A percentile compares a stretch with the other conserved stretches of the same genome.
Evolutionary conservation across 2,329 filamentous ascomycete genomes (phyloP).

Genomic region (Stagonosporopsis rhizophila): DNA sequence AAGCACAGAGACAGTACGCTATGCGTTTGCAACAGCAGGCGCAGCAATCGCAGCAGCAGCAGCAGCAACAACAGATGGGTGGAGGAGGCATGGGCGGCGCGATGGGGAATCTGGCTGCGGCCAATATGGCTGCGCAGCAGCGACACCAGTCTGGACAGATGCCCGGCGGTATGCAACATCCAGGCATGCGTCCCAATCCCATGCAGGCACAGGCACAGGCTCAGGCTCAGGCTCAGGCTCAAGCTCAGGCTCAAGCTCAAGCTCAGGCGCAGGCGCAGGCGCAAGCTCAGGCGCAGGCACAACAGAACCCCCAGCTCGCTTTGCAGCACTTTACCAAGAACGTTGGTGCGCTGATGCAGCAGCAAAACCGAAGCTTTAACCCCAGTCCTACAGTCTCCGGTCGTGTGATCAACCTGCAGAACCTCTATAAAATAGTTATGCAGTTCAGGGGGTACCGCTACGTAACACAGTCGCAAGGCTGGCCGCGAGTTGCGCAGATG

Average conservation of each 20-base stretch:
- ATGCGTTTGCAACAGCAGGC: conserved; percentile 74
- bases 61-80: conserved; percentile 61
- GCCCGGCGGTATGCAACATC: conserved; percentile 43
- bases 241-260: conserved; percentile 29
- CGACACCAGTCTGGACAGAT: conserved; percentile 50
- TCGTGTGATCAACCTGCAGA: conserved; percentile 74
- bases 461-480: conserved; percentile 73
- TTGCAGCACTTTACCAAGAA: conserved; percentile 67
- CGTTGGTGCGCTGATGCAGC: conserved; percentile 77
- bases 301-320: conserved; percentile 31
- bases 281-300: conserved; percentile 25
- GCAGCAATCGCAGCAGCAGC: conserved; percentile 62
- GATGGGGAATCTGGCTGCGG: conserved; percentile 50
- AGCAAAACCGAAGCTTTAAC: conserved; percentile 76
- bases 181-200: conserved; percentile 43
- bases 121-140: conserved; percentile 49
- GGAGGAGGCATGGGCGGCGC: conserved; percentile 56
- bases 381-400: conserved; percentile 75
- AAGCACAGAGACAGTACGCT: conserved; percentile 82
- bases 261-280: conserved; percentile 25
- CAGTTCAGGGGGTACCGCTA: conserved; percentile 79
- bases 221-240: conserved; percentile 31
- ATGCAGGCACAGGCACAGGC: conserved; percentile 37
- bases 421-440: conserved; percentile 78
- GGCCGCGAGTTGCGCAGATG: conserved; percentile 72